phyloP scores from a whole-genome alignment of 306 rosid genomes.

The Senna siamea region DNA sequence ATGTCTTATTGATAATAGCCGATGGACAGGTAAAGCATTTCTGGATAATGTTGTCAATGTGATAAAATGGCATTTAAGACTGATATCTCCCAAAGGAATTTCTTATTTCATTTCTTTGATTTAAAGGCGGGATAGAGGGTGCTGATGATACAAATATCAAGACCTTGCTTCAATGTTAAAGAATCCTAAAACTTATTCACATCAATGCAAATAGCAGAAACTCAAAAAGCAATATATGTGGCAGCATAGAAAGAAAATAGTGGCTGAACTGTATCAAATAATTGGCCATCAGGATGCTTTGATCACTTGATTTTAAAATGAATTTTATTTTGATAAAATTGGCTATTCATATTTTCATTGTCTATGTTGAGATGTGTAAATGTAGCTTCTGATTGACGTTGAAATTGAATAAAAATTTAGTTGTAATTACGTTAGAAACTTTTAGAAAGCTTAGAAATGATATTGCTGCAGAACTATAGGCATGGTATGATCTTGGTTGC shows the following conservation, averaged over 20 bases:
- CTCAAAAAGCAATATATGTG: conserved; percentile 17
- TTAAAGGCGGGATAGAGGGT: not conserved
- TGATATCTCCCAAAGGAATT: conserved; percentile 1
- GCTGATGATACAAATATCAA: conserved; percentile 15
- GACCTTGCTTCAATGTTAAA: conserved; percentile 18
- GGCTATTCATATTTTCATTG: not conserved
- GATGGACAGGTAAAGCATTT: conserved; percentile 82
- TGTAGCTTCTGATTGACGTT: conserved; percentile 14
- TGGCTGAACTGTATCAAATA: not conserved
- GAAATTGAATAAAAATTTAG: conserved; percentile 28
- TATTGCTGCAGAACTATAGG: conserved; percentile 22
- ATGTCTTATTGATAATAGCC: conserved; percentile 88
- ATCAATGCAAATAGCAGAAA: conserved; percentile 20
- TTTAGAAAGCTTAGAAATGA: conserved; percentile 20
- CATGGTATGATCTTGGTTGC: conserved; percentile 13
- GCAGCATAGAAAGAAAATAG: not conserved
- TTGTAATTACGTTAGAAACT: conserved; percentile 27
- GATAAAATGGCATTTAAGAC: not conserved
- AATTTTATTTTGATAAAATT: not conserved
- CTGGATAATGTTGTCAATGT: conserved; percentile 2
- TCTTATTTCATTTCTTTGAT: not conserved
- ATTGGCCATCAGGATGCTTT: conserved; percentile 2
- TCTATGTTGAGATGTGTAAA: conserved; percentile 8
- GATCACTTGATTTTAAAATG: not conserved
- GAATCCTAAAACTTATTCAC: conserved; percentile 7